Evolutionary conservation across 208 protist genomes (phyloP).

Genomic region (Crithidia bombi): DNA sequence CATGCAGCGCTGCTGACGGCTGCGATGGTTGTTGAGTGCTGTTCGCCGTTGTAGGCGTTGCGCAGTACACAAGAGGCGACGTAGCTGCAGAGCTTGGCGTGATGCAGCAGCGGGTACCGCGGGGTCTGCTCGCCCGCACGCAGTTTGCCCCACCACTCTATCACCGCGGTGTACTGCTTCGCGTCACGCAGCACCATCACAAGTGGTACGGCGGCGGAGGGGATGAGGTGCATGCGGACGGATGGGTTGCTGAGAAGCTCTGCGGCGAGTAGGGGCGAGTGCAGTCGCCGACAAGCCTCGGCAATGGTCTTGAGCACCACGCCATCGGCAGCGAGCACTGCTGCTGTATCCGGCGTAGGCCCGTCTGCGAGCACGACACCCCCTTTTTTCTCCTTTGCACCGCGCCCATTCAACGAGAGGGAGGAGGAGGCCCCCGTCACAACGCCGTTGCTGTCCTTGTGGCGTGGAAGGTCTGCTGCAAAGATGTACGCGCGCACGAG

Average conservation of each 20-base stretch:
- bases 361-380: neutral
- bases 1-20: slow-evolving; percentile 2
- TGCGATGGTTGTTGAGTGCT: neutral
- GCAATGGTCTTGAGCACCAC: slow-evolving; percentile 27
- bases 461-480: neutral
- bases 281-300: slow-evolving; percentile 20
- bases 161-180: slow-evolving; percentile 1
- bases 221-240: slow-evolving; percentile 24
- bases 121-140: neutral
- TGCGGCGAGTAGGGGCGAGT: slow-evolving; percentile 10
- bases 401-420: neutral
- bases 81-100: slow-evolving; percentile 69
- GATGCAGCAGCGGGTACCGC: slow-evolving; percentile 32
- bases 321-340: slow-evolving; percentile 13
- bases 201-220: slow-evolving; percentile 32
- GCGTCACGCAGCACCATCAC: slow-evolving; percentile 36
- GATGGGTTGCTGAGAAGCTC: slow-evolving; percentile 1
- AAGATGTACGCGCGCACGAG: slow-evolving; percentile 15
- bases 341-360: slow-evolving; percentile 15
- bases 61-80: slow-evolving; percentile 55
- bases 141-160: slow-evolving; percentile 28
- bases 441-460: neutral
- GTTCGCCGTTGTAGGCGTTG: neutral
- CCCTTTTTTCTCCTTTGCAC: neutral
- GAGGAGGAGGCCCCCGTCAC: neutral